Evolutionary conservation across 495 filamentous ascomycete genomes (phyloP).

Genomic region (Thozetella sp.): DNA sequence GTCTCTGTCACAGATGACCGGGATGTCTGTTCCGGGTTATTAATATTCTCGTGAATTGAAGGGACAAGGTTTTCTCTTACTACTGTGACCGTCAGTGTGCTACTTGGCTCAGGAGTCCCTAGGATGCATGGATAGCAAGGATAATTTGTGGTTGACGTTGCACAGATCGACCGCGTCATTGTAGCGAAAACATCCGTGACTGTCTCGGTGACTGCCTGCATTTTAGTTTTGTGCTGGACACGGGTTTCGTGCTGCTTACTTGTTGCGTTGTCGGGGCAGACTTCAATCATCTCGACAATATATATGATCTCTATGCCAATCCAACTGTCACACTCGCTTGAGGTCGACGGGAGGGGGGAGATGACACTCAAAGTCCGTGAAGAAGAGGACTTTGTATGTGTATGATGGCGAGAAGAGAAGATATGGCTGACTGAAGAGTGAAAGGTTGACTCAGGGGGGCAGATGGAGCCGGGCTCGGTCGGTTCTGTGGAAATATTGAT

Average conservation of each 20-base stretch:
- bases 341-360: slow-evolving; percentile 3
- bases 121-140: slow-evolving; percentile 40
- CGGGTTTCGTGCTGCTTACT: slow-evolving; percentile 7
- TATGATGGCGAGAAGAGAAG: background rate
- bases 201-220: slow-evolving; percentile 19
- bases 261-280: slow-evolving; percentile 27
- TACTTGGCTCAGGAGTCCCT: slow-evolving; percentile 13
- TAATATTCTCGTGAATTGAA: background rate
- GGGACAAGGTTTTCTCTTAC: slow-evolving; percentile 11
- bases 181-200: slow-evolving; percentile 23
- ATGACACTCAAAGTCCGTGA: background rate
- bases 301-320: slow-evolving; percentile 40
- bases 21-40: slow-evolving; percentile 16
- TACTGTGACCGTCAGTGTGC: slow-evolving; percentile 32
- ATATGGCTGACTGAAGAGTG: background rate
- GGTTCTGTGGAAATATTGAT: background rate
- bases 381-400: background rate
- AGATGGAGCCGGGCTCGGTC: background rate
- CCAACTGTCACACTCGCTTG: slow-evolving; percentile 23
- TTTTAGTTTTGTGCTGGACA: background rate
- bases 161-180: slow-evolving; percentile 35
- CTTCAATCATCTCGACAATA: slow-evolving; percentile 28
- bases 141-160: slow-evolving; percentile 26
- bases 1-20: slow-evolving; percentile 15
- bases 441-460: background rate